Evolutionary conservation across 164 flowering plant genomes (phyloP), one percentile per base, ranked within the genome.

Genomic region (Warburgia ugandensis): DNA sequence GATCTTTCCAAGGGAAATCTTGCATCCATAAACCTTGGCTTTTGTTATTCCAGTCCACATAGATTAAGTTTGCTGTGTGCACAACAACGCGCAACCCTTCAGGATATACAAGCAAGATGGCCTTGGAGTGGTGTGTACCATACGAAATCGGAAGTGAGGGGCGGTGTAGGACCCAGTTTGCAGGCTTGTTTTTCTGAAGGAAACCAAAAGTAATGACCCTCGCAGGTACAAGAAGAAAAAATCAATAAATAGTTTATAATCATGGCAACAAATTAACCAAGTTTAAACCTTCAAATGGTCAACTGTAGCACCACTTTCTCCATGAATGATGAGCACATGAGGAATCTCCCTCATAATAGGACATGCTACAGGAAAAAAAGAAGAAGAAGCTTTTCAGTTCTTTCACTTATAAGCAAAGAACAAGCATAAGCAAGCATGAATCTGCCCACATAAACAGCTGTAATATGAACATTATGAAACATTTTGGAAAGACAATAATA

Each of bases 11-110:
- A 30, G 97, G 96, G 65, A 94, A 94, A 77, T 94, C 99, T 83
- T 94, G 97, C 97, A 94, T 89, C 97, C 99, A 94, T 55, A 94
- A 68, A 48, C 96, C 99, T 72, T 94, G 99, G 69, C 78, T 86
- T 76, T 94, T 94, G 75, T 94, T 94, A 64, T 94, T 94, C 99
- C 99, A 94, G 62, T 94, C 99, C 43, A 94, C 94, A 66, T 78
- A 36, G 56, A 94, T 94, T 50, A 94, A 65, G 65, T 94, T 94
- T 53, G 99, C 94, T 5, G 97, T 94, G 59, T 94, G 97, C 30
- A 94, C 78, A 62, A 89, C 69, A 51, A 94, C 60, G 52, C 99
- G 75, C 52, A 94, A 69, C 57, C 99, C 99, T 64, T 58, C 75
- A 63, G 90, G 82, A 69, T 89, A 89, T 45, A 94, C 78, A 63